phyloP scores from a whole-genome alignment of 2,329 filamentous ascomycete genomes.

The Biscogniauxia sp. region DNA sequence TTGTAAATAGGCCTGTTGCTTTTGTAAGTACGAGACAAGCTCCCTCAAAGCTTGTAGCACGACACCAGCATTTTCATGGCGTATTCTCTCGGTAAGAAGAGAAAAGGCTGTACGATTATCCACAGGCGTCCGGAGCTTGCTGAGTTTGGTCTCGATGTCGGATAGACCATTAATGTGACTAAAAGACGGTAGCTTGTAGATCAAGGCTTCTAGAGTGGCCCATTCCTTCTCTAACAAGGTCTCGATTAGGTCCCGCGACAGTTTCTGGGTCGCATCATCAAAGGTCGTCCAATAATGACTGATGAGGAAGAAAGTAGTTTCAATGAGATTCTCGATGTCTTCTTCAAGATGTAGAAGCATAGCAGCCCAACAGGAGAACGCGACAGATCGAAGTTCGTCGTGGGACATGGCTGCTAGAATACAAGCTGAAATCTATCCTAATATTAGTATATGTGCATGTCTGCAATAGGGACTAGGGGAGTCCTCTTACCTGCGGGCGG shows the following conservation, averaged over 20 bases:
- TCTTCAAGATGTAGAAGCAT: constrained; percentile 74
- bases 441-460: constrained; percentile 22
- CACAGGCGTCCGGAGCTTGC: constrained; percentile 61
- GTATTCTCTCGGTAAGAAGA: constrained; percentile 70
- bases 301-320: constrained; percentile 87
- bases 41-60: constrained; percentile 79
- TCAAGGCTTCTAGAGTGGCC: constrained; percentile 60
- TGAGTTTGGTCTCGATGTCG: constrained; percentile 65
- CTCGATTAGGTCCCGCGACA: constrained; percentile 61
- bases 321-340: constrained; percentile 75
- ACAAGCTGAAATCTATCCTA: constrained; percentile 77
- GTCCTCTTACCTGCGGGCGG: constrained; percentile 68
- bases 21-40: constrained; percentile 68
- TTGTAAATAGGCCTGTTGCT: constrained; percentile 76
- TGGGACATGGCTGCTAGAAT: constrained; percentile 79
- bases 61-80: constrained; percentile 82
- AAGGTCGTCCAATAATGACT: constrained; percentile 75
- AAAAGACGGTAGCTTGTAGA: constrained; percentile 77
- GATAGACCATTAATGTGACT: constrained; percentile 66
- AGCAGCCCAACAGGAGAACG: constrained; percentile 80
- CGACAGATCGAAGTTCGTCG: constrained; percentile 69
- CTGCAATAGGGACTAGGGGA: neutral
- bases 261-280: constrained; percentile 55
- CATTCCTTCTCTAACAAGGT: constrained; percentile 64
- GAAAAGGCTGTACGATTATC: constrained; percentile 65